Evolutionary conservation across 2,329 filamentous ascomycete genomes (phyloP).

Genomic region (Dryadomyces quercivorus): DNA sequence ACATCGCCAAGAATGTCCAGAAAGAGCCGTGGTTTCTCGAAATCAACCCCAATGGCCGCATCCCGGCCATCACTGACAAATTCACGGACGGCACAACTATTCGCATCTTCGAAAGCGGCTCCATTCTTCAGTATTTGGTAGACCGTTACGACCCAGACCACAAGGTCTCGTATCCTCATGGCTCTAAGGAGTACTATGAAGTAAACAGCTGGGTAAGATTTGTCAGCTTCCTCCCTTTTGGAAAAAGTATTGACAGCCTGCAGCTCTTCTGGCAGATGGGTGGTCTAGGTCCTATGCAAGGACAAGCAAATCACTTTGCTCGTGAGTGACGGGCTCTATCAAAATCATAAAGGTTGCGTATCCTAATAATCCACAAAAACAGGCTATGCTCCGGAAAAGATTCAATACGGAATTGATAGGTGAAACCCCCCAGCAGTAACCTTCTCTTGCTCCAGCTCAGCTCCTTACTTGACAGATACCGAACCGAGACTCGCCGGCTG

Average conservation of each 20-base stretch:
- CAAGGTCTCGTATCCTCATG: constrained; percentile 69
- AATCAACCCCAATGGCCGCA: constrained; percentile 89
- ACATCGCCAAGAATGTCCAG: constrained; percentile 64
- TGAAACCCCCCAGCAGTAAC: background rate
- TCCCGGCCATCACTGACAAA: constrained; percentile 75
- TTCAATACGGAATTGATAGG: constrained; percentile 70
- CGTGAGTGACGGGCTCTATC: constrained; percentile 27
- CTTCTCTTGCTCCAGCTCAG: background rate
- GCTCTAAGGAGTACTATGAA: constrained; percentile 65
- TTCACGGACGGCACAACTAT: constrained; percentile 63
- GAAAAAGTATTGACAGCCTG: background rate
- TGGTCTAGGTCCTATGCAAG: constrained; percentile 73
- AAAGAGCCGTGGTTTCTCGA: constrained; percentile 75
- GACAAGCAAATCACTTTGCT: constrained; percentile 71
- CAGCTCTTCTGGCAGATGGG: constrained; percentile 64
- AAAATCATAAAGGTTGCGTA: too few relatives aligned
- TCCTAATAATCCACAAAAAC: too few relatives aligned
- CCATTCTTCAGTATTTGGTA: constrained; percentile 74
- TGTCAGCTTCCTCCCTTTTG: background rate
- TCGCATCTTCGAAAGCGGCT: constrained; percentile 69
- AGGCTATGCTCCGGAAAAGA: constrained; percentile 69
- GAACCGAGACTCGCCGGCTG: constrained; percentile 71
- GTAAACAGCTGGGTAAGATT: constrained; percentile 58
- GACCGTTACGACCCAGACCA: constrained; percentile 71
- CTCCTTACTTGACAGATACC: constrained; percentile 33